Evolutionary conservation across 371 early-diverging fungal species (phyloP).

Genomic region (Vairimorpha apis): DNA sequence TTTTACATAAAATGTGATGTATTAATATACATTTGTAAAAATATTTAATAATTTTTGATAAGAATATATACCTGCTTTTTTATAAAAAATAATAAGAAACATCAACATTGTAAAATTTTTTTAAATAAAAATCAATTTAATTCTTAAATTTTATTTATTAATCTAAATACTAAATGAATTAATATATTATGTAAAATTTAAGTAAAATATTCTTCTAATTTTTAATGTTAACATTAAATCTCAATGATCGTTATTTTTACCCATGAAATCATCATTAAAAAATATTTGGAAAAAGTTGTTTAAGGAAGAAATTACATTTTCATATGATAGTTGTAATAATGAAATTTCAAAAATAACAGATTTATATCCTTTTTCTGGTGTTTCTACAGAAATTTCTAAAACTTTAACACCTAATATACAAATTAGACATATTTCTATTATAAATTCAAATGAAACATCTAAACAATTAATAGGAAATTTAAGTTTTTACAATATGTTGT

Average conservation of each 20-base stretch:
- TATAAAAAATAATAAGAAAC: too few species aligned
- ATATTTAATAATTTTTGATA: too few species aligned
- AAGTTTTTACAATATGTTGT: constrained; percentile 18
- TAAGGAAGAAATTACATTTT: background rate
- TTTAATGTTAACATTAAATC: too few species aligned
- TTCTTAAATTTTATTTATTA: too few species aligned
- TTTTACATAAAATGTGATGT: too few species aligned
- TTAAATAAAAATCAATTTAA: too few species aligned
- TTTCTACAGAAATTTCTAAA: constrained; percentile 43
- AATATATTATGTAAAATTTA: too few species aligned
- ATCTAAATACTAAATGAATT: too few species aligned
- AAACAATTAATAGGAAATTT: constrained; percentile 37
- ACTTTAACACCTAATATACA: constrained; percentile 27
- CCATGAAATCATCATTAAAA: constrained; percentile 6
- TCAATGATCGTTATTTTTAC: background rate
- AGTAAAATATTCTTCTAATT: too few species aligned
- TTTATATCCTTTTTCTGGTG: background rate
- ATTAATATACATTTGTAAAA: too few species aligned
- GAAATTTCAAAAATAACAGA: constrained; percentile 16
- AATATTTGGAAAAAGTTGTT: background rate
- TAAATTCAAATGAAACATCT: background rate
- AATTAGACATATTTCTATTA: constrained; percentile 21
- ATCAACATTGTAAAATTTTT: too few species aligned
- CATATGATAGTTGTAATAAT: constrained; percentile 38
- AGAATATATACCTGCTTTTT: too few species aligned